Base-by-base conservation (phyloP, 768 basidiomycete genomes). In the Rubroboletus pulcherrimus region DNA sequence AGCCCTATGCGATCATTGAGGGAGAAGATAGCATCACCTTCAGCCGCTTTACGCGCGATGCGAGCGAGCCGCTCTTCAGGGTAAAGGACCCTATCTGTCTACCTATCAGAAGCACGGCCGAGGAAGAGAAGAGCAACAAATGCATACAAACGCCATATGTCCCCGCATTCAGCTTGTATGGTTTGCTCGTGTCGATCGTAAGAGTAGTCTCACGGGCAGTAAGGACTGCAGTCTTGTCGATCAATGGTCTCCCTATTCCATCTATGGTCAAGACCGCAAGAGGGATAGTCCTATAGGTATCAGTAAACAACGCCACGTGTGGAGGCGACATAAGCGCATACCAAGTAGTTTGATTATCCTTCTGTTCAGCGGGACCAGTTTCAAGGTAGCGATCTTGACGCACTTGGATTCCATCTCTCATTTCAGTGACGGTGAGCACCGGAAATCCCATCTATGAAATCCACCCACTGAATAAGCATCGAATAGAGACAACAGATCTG, bases 301-400 rank as follows among this genome's bases (percentile, higher is more conserved):
- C 31, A 38, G 7, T 49, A 26, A 55, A 33, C 35, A 31, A 17
- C 38, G 10, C 48, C 9, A 29, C 11, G 34, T 9, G 31, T 14
- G 17, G 35, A 47, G 15, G 19, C n/a, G 43, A 52, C 43, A 24
- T 26, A 19, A 52, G 15, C 38, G 17, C 58, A 68, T 58, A 88
- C 95, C 95, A 98, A 55, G 91, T 78, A 2, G 91, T 95, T 69
- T 92, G 77, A 63, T 97, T 93, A 56, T 97, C 91, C 67, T 91
- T 83, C 10, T 83, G 81, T 63, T 86, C 83, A 9, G 84, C 85
- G 57, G 80, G 81, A 0, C 93, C 95, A 0, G 87, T 89, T 66
- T 91, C 88, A 45, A 98, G 76, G 81, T 97, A 98, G 19, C 97
- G 81, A 68, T 97, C 91, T 73, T 98, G 97, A 34, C 85, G 83